Evolutionary conservation across 2,329 filamentous ascomycete species (phyloP).

Genomic region (Botryotinia narcissicola): DNA sequence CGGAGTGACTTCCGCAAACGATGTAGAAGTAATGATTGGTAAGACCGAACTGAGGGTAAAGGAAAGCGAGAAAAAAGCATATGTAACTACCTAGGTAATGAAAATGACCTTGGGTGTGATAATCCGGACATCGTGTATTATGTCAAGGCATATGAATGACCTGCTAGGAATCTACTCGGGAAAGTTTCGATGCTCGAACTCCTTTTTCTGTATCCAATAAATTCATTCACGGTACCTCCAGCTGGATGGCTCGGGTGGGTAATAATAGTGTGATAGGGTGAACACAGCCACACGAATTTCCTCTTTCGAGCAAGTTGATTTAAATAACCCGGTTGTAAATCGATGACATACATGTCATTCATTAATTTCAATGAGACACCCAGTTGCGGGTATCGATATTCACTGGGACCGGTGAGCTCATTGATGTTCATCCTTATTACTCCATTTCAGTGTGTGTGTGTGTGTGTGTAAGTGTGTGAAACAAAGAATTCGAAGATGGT

Average conservation of each 20-base stretch:
- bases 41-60: not conserved
- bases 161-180: too few species aligned
- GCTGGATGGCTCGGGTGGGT: not conserved
- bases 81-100: not conserved
- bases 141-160: not conserved
- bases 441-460: not conserved
- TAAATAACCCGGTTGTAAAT: not conserved
- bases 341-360: not conserved
- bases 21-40: not conserved
- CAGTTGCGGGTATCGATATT: not conserved
- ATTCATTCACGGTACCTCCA: not conserved
- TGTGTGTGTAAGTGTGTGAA: too few species aligned
- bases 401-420: not conserved
- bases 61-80: not conserved
- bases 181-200: not conserved
- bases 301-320: not conserved
- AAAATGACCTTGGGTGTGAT: not conserved
- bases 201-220: not conserved
- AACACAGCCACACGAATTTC: constrained; percentile 8
- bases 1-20: not conserved
- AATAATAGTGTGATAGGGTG: not conserved
- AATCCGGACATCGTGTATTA: not conserved
- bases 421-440: not conserved
- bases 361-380: not conserved
- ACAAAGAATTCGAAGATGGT: not conserved